phyloP scores from a whole-genome alignment of 2,329 filamentous ascomycete genomes.

The Xylariaceae sp. region DNA sequence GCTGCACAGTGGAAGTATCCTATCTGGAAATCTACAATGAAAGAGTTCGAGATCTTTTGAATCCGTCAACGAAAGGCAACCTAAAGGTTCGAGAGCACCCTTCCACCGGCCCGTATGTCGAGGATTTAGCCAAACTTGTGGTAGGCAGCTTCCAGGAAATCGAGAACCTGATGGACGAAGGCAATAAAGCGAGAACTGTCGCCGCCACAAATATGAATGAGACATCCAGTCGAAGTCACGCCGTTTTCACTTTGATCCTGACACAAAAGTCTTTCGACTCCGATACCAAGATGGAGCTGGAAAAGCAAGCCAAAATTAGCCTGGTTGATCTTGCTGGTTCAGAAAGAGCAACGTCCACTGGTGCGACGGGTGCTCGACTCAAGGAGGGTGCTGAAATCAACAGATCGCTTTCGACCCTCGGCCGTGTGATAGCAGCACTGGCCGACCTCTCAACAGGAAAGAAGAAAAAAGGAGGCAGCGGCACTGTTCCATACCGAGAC shows the following conservation, averaged over 20 bases:
- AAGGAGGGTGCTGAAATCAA: conserved; percentile 99
- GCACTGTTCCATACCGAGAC: conserved; percentile 90
- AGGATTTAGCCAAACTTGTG: conserved; percentile 91
- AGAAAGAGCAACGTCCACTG: conserved; percentile 93
- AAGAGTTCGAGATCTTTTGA: conserved; percentile 88
- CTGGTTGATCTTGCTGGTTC: conserved; percentile 96
- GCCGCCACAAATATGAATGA: conserved; percentile 99
- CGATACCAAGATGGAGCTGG: conserved; percentile 93
- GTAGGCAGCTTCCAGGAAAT: conserved; percentile 93
- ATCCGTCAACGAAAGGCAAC: conserved; percentile 92
- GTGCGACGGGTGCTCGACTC: conserved; percentile 86
- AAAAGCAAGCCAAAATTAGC: conserved; percentile 97
- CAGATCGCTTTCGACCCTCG: conserved; percentile 88
- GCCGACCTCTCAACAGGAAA: conserved; percentile 84
- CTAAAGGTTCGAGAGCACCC: conserved; percentile 97
- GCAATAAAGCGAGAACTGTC: conserved; percentile 96
- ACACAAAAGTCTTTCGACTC: conserved; percentile 88
- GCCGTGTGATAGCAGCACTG: conserved; percentile 92
- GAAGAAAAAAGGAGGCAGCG: conserved; percentile 68
- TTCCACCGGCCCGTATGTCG: conserved; percentile 94
- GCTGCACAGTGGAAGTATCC: conserved; percentile 93
- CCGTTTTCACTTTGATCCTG: conserved; percentile 92
- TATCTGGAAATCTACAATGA: conserved; percentile 99
- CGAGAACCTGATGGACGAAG: conserved; percentile 97
- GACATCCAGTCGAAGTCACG: conserved; percentile 95